Evolutionary conservation across 495 filamentous ascomycete genomes (phyloP).

Genomic region (Aspergillus coremiiformis): DNA sequence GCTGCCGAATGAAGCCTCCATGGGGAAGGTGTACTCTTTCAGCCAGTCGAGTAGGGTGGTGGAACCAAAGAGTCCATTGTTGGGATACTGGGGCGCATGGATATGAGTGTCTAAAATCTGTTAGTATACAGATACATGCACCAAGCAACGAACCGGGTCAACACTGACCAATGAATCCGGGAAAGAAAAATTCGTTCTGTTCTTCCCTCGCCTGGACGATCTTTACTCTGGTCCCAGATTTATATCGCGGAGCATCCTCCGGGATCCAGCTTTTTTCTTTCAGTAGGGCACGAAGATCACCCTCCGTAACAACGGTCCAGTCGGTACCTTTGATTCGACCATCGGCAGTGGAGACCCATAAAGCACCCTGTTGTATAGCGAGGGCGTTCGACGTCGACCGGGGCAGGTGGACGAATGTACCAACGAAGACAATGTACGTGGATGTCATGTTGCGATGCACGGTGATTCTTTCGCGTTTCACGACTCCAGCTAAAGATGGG

Average conservation of each 20-base stretch:
- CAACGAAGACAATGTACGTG: conserved; percentile 34
- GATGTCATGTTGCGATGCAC: conserved; percentile 8
- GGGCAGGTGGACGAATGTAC: conserved; percentile 43
- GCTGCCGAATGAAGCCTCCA: conserved; percentile 62
- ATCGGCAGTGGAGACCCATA: conserved; percentile 53
- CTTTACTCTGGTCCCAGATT: conserved; percentile 11
- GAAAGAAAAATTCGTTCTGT: conserved; percentile 71
- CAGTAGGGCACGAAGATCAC: conserved; percentile 33
- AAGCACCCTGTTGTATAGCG: conserved; percentile 44
- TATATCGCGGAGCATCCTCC: background rate
- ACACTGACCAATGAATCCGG: conserved; percentile 74
- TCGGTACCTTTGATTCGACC: conserved; percentile 52
- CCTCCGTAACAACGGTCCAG: conserved; percentile 28
- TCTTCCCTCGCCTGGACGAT: conserved; percentile 28
- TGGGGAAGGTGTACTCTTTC: conserved; percentile 88
- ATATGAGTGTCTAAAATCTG: conserved; percentile 71
- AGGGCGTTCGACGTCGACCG: conserved; percentile 19
- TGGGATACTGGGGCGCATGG: conserved; percentile 91
- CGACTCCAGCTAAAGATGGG: background rate
- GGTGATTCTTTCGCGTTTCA: background rate
- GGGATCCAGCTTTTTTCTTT: conserved; percentile 40
- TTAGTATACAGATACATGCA: background rate
- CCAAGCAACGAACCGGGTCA: background rate
- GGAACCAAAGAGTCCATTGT: conserved; percentile 83
- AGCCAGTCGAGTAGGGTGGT: conserved; percentile 89